A percentile compares a stretch with the other conserved stretches of the same genome.
phyloP scores from a whole-genome alignment of 1,139 yeast species.

The Suhomyces choctaworum region DNA sequence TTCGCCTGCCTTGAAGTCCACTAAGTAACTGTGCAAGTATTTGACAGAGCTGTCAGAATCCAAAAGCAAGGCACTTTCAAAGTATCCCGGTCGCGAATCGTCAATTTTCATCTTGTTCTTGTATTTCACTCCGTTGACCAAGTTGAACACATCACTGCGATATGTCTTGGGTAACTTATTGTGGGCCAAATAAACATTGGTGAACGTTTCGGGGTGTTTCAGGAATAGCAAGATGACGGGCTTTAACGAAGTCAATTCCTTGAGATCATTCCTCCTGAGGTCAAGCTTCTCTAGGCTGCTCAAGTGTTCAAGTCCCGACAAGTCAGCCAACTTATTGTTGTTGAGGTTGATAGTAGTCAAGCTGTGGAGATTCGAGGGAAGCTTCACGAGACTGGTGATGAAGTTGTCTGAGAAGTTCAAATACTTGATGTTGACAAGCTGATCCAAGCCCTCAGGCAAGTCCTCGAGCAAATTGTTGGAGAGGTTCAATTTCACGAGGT shows the following conservation, averaged over 20 bases:
- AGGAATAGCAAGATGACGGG: constrained; percentile 42
- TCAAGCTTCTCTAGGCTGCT: constrained; percentile 53
- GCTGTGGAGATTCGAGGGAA: constrained; percentile 43
- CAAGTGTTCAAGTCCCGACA: constrained; percentile 53
- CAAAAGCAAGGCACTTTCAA: constrained; percentile 55
- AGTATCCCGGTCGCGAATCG: constrained; percentile 64
- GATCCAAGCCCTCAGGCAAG: constrained; percentile 55
- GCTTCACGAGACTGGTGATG: constrained; percentile 38
- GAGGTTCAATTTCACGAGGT: constrained; percentile 57
- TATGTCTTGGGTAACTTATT: constrained; percentile 52
- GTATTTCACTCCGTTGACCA: constrained; percentile 53
- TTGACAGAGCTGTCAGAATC: constrained; percentile 51
- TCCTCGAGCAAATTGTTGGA: constrained; percentile 53
- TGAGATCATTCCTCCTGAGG: constrained; percentile 52
- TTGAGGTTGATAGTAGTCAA: constrained; percentile 55
- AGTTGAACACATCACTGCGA: constrained; percentile 55
- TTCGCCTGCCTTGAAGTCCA: constrained; percentile 9
- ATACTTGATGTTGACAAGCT: constrained; percentile 50
- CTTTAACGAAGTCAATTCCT: constrained; percentile 30
- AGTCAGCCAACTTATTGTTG: constrained; percentile 47
- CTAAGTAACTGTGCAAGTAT: constrained; percentile 43
- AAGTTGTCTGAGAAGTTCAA: constrained; percentile 59
- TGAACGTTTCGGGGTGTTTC: constrained; percentile 30
- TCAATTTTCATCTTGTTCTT: constrained; percentile 53
- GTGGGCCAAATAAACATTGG: constrained; percentile 39